Conservation (phyloP, 345 rosid genomes). For the Eucalyptus pauciflora region DNA sequence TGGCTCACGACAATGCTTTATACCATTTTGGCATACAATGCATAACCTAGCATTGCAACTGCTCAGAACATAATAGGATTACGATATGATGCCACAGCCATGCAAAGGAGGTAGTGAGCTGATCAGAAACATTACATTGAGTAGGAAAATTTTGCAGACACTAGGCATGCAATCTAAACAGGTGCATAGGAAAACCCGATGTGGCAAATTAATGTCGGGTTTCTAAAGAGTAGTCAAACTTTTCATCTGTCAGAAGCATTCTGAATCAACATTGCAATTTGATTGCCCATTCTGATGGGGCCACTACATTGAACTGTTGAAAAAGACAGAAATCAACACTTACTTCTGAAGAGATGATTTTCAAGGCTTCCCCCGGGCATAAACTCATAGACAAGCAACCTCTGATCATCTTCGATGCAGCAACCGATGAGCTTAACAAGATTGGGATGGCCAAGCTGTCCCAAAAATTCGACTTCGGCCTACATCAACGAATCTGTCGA, state of each 20-base stretch:
- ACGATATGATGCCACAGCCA: background rate
- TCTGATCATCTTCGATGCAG: conserved; percentile 88
- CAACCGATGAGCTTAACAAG: conserved; percentile 85
- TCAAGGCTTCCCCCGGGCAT: conserved; percentile 97
- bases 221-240: background rate
- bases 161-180: background rate
- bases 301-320: background rate
- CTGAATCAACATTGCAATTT: background rate
- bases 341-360: conserved; percentile 94
- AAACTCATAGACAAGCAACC: conserved; percentile 91
- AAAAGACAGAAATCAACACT: background rate
- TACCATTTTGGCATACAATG: background rate
- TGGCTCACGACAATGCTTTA: background rate
- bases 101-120: background rate
- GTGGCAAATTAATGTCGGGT: background rate
- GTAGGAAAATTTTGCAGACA: background rate
- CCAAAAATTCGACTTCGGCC: conserved; percentile 91
- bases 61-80: background rate
- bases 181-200: background rate
- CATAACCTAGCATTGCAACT: background rate
- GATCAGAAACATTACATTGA: background rate
- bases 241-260: background rate
- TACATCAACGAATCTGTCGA: conserved; percentile 15
- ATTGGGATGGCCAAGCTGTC: conserved; percentile 88
- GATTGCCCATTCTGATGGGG: too few relatives aligned